Base-by-base conservation (phyloP, 768 basidiomycete species). In the Rhizopogon vulgaris region DNA sequence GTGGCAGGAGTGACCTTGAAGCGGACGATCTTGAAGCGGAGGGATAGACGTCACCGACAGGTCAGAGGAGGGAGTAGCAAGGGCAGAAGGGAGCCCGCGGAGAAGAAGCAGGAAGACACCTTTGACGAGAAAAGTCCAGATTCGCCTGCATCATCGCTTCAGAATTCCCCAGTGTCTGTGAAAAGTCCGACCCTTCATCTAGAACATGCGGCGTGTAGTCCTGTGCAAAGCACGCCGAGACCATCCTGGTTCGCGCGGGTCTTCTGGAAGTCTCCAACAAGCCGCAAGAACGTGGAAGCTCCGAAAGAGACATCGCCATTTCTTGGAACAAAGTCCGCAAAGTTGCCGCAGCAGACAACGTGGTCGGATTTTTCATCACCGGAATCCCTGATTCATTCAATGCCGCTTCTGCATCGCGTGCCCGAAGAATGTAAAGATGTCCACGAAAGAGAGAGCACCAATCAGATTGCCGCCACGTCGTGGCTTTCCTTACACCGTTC, bases 371-470 rank as follows among this genome's bases (percentile, higher is more conserved):
- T 69, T 45, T 52, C 63, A 7, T 55, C 52, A 6, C 46, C 50
- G 38, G 53, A 48, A 18, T 67, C 63, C 39, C 59, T 55, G 11
- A 37, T 22, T 28, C 30, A 53, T 12, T 39, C 60, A 22, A 67
- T 60, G 40, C 56, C 55, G 9, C 38, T 55, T 53, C 41, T 68
- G 53, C 37, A 49, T 22, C 55, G 64, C 18, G 66, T 68, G 58
- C 68, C 64, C 1, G 66, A 68, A 54, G 66, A 69, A 49, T 46
- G 25, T 2, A 64, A 61, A 17, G 60, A 69, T 30, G 60, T 59
- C 4, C 28, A 41, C 41, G 51, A 60, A 50, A 68, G 60, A 48
- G 56, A 68, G 48, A 41, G 53, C 34, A 51, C 51, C 1, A 53
- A 51, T 18, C 60, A 60, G 43, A 27, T 58, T 14, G 53, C 41